Evolutionary conservation across 1,139 yeast genomes (phyloP).

Genomic region (Pichia inconspicua): DNA sequence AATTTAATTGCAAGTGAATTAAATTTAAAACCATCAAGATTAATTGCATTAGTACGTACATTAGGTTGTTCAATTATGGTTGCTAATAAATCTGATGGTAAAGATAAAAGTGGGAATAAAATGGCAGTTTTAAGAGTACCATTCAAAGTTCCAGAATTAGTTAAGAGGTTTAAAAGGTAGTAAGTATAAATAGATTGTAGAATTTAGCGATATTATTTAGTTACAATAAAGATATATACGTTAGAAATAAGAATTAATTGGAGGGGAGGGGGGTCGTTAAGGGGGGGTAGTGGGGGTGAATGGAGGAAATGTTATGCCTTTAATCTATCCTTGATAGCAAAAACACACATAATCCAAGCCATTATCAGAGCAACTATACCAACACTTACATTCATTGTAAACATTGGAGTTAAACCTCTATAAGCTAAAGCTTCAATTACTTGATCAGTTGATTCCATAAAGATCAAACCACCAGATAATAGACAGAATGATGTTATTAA

Average conservation of each 20-base stretch:
- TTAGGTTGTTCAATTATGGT: slow-evolving; percentile 76
- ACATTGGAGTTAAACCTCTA: slow-evolving; percentile 83
- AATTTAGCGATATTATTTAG: background rate
- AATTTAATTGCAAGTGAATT: slow-evolving; percentile 81
- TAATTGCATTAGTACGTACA: slow-evolving; percentile 63
- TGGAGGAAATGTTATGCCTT: too few species aligned
- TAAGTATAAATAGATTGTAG: background rate
- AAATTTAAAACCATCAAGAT: slow-evolving; percentile 69
- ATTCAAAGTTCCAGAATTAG: slow-evolving; percentile 78
- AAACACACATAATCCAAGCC: slow-evolving; percentile 80
- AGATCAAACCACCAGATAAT: slow-evolving; percentile 81
- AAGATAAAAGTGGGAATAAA: slow-evolving; percentile 65
- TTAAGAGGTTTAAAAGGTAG: slow-evolving; percentile 38
- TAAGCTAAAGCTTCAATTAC: slow-evolving; percentile 76
- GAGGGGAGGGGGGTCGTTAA: too few species aligned
- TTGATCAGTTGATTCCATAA: slow-evolving; percentile 88
- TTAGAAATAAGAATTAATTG: background rate
- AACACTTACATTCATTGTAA: slow-evolving; percentile 76
- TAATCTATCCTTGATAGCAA: slow-evolving; percentile 55
- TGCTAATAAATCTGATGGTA: slow-evolving; percentile 74
- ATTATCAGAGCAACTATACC: slow-evolving; percentile 74
- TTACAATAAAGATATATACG: background rate
- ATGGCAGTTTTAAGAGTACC: slow-evolving; percentile 84
- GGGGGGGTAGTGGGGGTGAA: background rate
- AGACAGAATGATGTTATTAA: slow-evolving; percentile 68